These are phyloP conservation scores for Calonectria pseudoreteaudii DNA, from an alignment of 2,329 filamentous ascomycete species.

Conservation along the genomic window DNA sequence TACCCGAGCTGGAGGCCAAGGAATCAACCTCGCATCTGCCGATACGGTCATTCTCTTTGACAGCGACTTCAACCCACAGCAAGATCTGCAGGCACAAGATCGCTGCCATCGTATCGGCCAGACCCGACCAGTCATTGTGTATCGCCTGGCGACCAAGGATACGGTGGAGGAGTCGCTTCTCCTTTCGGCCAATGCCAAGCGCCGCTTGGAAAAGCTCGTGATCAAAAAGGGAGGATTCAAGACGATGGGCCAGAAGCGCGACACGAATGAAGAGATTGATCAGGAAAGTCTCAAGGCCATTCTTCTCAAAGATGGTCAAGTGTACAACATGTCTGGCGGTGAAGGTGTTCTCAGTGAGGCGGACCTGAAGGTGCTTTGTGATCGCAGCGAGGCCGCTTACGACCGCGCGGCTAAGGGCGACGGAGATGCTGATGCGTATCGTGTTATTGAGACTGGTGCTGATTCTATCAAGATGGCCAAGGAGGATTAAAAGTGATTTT, in stretches of 20 bases:
- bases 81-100: slow-evolving; percentile 96
- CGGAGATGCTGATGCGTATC: slow-evolving; percentile 77
- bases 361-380: slow-evolving; percentile 83
- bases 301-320: slow-evolving; percentile 78
- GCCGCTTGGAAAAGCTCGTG: slow-evolving; percentile 91
- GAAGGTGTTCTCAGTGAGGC: slow-evolving; percentile 77
- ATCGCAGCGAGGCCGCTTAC: slow-evolving; percentile 75
- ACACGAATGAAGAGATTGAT: slow-evolving; percentile 65
- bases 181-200: slow-evolving; percentile 89
- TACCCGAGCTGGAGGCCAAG: slow-evolving; percentile 92
- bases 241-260: slow-evolving; percentile 73
- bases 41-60: slow-evolving; percentile 96
- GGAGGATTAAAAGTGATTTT: slow-evolving; percentile 25
- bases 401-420: slow-evolving; percentile 81
- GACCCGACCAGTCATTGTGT: slow-evolving; percentile 90
- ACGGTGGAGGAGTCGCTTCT: slow-evolving; percentile 92
- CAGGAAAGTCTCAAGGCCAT: slow-evolving; percentile 71
- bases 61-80: slow-evolving; percentile 92
- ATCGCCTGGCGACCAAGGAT: slow-evolving; percentile 90
- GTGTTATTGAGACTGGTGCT: slow-evolving; percentile 81
- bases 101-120: slow-evolving; percentile 96
- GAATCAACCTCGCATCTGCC: slow-evolving; percentile 91
- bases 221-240: slow-evolving; percentile 93
- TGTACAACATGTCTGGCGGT: slow-evolving; percentile 69
- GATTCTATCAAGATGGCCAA: slow-evolving; percentile 61